Evolutionary conservation across 2,329 filamentous ascomycete genomes (phyloP), one percentile per base, ranked within the genome.

Genomic region (Aspergillus sp.): DNA sequence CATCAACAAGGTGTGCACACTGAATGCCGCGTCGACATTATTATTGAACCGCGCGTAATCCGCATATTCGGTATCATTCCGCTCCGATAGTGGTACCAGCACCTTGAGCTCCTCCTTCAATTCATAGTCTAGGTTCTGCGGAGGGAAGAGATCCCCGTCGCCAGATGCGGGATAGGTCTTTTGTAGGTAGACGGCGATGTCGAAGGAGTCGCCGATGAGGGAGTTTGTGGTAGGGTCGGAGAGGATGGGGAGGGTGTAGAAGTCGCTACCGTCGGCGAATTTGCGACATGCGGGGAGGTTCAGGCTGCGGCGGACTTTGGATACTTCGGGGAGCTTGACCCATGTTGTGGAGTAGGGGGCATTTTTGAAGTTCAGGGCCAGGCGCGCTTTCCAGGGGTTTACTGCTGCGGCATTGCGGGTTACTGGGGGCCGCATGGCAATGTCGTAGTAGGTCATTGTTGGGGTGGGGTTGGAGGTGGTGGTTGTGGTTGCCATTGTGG

Each of bases 131-230:
- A 84, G 74, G 6, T 62, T 72, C 49, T 74, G 70, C 0, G 71
- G 51, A 0, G 81, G 81, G 65, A 88, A 84, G 2, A 88, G 76
- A 49, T 79, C 70, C 0, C 80, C 78, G 1, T 68, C 75, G 1
- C 81, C 81, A 0, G 78, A 70, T 30, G 71, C 59, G 0, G 84
- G 83, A 57, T 84, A 86, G 0, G 70, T 77, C 1, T 79, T 73
- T 23, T 88, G 81, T 2, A 89, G 77, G 66, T 88, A 84, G 25
- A 82, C 72, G 6, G 87, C 87, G 61, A 89, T 89, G 55, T 89
- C 87, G 67, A 88, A 87, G 2, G 86, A 85, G 73, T 90, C 87
- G 5, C 87, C 87, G 2, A 88, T 58, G 0, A 77, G 54, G 0
- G 72, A 60, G 5, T 67, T 68, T 0, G 79, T 82, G 17, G 66